These are phyloP conservation scores for Trametes gibbosa DNA, from an alignment of 768 basidiomycete species.

Conservation along the genomic window DNA sequence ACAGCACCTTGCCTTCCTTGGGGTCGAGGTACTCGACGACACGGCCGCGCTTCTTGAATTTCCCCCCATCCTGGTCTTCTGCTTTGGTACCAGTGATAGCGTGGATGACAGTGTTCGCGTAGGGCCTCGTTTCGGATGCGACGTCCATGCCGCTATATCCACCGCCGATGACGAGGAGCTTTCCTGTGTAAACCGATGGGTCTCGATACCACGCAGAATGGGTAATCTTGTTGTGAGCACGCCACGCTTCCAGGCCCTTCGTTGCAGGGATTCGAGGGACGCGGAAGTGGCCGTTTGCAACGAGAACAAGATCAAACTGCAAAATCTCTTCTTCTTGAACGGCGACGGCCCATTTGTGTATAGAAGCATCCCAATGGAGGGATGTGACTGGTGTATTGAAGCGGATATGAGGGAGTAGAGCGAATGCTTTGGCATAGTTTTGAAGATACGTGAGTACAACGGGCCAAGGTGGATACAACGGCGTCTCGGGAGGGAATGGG, in stretches of 20 bases:
- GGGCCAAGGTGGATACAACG: constrained; percentile 61
- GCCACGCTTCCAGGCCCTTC: constrained; percentile 62
- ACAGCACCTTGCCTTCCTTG: constrained; percentile 46
- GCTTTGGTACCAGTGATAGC: constrained; percentile 42
- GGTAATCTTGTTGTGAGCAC: constrained; percentile 44
- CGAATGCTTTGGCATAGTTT: constrained; percentile 59
- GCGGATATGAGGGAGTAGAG: constrained; percentile 57
- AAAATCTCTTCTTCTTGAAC: constrained; percentile 30
- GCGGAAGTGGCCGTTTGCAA: constrained; percentile 76
- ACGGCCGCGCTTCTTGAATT: constrained; percentile 36
- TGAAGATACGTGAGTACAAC: constrained; percentile 66
- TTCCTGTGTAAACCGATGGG: constrained; percentile 36
- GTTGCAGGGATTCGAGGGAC: constrained; percentile 61
- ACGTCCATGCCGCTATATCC: constrained; percentile 72
- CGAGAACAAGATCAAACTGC: constrained; percentile 60
- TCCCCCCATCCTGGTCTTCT: constrained; percentile 22
- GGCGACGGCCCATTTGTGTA: constrained; percentile 46
- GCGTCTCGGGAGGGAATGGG: constrained; percentile 68
- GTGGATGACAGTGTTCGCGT: constrained; percentile 49
- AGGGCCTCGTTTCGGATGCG: constrained; percentile 49
- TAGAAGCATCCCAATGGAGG: constrained; percentile 38
- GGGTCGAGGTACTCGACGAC: constrained; percentile 40
- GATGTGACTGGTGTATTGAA: constrained; percentile 56
- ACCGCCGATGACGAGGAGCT: constrained; percentile 45
- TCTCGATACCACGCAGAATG: constrained; percentile 72